A percentile compares a stretch with the other conserved stretches of the same genome.
phyloP scores from a whole-genome alignment of 305 asterid genomes.

The Solanum hybrid region DNA sequence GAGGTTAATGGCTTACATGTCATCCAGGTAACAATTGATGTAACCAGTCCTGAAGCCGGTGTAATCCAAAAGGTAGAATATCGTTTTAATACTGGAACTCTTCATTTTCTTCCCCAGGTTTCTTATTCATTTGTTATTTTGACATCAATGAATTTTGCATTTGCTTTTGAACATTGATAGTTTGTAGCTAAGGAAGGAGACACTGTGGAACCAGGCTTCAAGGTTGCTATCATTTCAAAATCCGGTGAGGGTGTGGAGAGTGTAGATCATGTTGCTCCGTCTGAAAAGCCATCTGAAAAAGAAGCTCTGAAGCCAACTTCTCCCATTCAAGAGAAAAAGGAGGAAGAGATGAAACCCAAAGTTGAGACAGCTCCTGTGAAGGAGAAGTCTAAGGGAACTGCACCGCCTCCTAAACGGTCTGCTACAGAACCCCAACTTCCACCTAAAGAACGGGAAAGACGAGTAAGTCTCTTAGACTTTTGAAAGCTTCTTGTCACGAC shows the following conservation, averaged over 20 bases:
- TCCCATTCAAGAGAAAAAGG: slow-evolving; percentile 42
- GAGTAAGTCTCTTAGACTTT: slow-evolving; percentile 36
- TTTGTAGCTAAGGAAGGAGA: slow-evolving; percentile 93
- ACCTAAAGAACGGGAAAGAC: slow-evolving; percentile 94
- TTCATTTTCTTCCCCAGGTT: background rate
- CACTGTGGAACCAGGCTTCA: slow-evolving; percentile 95
- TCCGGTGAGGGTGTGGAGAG: slow-evolving; percentile 77
- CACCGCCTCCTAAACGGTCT: slow-evolving; percentile 47
- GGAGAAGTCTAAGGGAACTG: slow-evolving; percentile 39
- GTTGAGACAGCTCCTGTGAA: slow-evolving; percentile 41
- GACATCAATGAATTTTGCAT: background rate
- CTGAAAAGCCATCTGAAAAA: slow-evolving; percentile 69
- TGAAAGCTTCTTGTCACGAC: background rate
- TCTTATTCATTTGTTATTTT: background rate
- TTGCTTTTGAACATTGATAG: slow-evolving; percentile 23
- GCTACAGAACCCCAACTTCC: slow-evolving; percentile 94
- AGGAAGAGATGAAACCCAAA: slow-evolving; percentile 46
- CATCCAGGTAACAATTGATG: slow-evolving; percentile 90
- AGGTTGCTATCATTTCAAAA: slow-evolving; percentile 85
- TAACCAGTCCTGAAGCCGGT: slow-evolving; percentile 97
- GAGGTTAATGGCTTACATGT: slow-evolving; percentile 9
- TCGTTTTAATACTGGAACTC: background rate
- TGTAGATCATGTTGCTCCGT: slow-evolving; percentile 72
- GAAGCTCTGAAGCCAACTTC: slow-evolving; percentile 42
- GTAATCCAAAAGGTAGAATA: slow-evolving; percentile 74